Evolutionary conservation across 768 basidiomycete species (phyloP).

Genomic region (Mycena polygramma): DNA sequence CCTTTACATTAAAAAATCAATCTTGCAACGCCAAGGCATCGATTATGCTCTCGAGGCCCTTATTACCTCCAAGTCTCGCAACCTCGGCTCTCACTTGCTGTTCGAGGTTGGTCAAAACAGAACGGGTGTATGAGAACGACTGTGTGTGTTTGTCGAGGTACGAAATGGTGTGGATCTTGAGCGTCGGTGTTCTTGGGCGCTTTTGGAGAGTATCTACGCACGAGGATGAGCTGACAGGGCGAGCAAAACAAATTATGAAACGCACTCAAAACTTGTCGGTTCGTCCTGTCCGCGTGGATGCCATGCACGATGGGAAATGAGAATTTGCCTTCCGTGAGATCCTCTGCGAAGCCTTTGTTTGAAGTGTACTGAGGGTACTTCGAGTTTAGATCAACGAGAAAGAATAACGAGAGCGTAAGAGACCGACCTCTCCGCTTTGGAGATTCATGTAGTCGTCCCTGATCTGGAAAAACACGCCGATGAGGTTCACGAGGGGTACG

Average conservation of each 20-base stretch:
- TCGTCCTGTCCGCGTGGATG: conserved; percentile 65
- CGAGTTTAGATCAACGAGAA: too few relatives aligned
- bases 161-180: conserved; percentile 72
- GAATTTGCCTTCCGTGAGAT: conserved; percentile 86
- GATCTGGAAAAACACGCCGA: conserved; percentile 96
- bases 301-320: conserved; percentile 85
- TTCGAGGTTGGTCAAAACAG: conserved; percentile 65
- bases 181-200: conserved; percentile 69
- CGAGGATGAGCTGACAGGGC: not conserved
- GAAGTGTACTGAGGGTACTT: conserved; percentile 63
- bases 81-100: conserved; percentile 68
- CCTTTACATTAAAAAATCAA: not conserved
- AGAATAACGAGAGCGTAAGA: not conserved
- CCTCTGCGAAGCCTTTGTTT: conserved; percentile 79
- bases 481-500: conserved; percentile 92
- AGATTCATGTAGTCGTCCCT: conserved; percentile 98
- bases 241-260: conserved; percentile 38
- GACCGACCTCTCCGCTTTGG: conserved; percentile 81
- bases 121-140: conserved; percentile 74
- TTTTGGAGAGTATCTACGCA: conserved; percentile 54
- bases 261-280: conserved; percentile 67
- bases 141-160: conserved; percentile 59
- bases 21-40: conserved; percentile 44
- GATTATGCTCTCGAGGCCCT: conserved; percentile 57
- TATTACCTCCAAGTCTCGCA: conserved; percentile 71